Conservation (phyloP, 352 stramenopile genomes). For the Paralagenidium karlingii region DNA sequence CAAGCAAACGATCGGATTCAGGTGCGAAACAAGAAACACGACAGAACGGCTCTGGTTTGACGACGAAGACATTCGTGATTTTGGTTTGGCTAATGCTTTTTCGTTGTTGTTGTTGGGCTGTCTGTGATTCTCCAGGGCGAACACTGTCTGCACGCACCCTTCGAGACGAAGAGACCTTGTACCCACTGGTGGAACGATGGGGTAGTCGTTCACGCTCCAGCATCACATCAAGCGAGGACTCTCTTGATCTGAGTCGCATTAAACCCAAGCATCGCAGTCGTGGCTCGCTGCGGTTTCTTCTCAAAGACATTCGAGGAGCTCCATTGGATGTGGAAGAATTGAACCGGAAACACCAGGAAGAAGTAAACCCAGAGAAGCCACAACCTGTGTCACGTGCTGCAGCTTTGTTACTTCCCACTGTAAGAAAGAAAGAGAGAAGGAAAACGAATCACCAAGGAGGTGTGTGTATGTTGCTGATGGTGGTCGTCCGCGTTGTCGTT, state of each 20-base stretch:
- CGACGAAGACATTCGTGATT: too few species aligned
- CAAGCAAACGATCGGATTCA: too few species aligned
- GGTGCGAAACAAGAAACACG: too few species aligned
- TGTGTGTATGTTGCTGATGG: not conserved
- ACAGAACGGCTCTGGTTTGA: too few species aligned
- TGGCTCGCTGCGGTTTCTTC: constrained; percentile 66
- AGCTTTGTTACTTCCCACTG: not conserved
- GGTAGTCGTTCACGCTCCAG: constrained; percentile 24
- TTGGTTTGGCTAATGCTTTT: not conserved
- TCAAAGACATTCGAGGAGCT: constrained; percentile 68
- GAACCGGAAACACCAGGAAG: too few species aligned
- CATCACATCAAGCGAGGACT: constrained; percentile 31
- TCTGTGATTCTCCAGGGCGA: constrained; percentile 7
- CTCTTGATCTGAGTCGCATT: constrained; percentile 19
- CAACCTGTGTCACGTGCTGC: not conserved
- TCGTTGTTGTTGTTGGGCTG: not conserved
- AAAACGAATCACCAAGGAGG: not conserved
- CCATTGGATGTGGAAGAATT: constrained; percentile 57
- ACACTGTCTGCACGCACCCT: constrained; percentile 57
- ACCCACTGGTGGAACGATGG: constrained; percentile 53
- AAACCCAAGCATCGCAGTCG: constrained; percentile 49
- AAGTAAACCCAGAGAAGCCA: constrained; percentile 7
- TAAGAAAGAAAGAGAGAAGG: not conserved
- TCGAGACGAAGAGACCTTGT: constrained; percentile 64
- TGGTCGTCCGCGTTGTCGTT: not conserved